A percentile compares a stretch with the other conserved stretches of the same genome.
These are phyloP conservation scores for Pugionium cornutum DNA, from an alignment of 345 rosid genomes.

Conservation along the genomic window DNA sequence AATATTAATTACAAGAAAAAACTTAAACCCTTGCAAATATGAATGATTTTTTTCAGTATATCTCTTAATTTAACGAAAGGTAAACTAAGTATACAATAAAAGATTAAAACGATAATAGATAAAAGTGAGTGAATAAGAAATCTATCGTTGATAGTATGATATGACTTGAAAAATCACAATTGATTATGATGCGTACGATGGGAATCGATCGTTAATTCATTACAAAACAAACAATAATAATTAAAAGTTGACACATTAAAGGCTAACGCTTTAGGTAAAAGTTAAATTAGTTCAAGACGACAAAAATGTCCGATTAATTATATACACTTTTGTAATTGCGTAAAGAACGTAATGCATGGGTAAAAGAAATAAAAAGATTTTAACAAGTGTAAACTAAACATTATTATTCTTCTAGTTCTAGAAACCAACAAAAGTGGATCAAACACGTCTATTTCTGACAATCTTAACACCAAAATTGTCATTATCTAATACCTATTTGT, in stretches of 20 bases:
- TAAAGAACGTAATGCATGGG: slow-evolving; percentile 28
- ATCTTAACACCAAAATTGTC: too few relatives aligned
- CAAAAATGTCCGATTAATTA: too few relatives aligned
- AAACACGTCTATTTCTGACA: background rate
- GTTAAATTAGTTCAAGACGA: too few relatives aligned
- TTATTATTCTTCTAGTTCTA: slow-evolving; percentile 7
- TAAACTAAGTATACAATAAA: background rate
- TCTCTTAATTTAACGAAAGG: too few relatives aligned
- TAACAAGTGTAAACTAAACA: too few relatives aligned
- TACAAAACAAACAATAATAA: background rate
- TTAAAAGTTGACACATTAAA: background rate
- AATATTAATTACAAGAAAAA: too few relatives aligned
- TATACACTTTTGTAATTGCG: too few relatives aligned
- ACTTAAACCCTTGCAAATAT: too few relatives aligned
- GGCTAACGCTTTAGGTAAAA: too few relatives aligned
- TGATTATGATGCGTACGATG: slow-evolving; percentile 5
- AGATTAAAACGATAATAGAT: background rate
- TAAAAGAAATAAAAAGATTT: too few relatives aligned
- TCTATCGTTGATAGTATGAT: background rate
- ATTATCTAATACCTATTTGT: background rate
- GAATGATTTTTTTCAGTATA: too few relatives aligned
- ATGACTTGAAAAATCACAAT: background rate
- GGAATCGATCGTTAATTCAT: background rate
- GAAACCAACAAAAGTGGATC: slow-evolving; percentile 15
- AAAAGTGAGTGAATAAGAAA: background rate